Base-by-base conservation (phyloP, 2,329 filamentous ascomycete genomes). In the Tolypocladium paradoxum region DNA sequence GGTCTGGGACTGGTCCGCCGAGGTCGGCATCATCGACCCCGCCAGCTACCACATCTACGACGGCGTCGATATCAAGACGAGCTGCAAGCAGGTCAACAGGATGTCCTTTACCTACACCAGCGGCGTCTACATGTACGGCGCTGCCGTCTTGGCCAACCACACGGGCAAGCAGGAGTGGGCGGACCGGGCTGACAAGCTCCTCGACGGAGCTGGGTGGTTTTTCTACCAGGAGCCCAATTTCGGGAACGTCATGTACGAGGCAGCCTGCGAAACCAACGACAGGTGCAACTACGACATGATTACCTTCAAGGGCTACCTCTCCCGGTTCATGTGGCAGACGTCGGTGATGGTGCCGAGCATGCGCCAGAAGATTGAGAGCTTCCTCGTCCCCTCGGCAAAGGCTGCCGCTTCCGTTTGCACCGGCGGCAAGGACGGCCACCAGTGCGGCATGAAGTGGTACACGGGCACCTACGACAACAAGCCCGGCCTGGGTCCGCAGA, bases 291-390 rank as follows among this genome's bases (percentile, higher is more conserved):
- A 69, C 49, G 84, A 87, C 66, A 82, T 84, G 74, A 77, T 76
- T 60, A 81, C 79, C 9, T 86, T 84, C 76, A 89, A 88, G 69
- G 83, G 76, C 45, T 85, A 83, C 64, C 73, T 86, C 33, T 73
- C 82, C 29, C 80, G 83, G 52, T 85, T 83, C 70, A 78, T 85
- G 71, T 84, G 77, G 69, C 73, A 77, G 47, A 75, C 81, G 4
- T 73, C 79, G 35, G 64, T 76, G 50, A 73, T 84, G 68, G 73
- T 82, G 54, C 80, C 83, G 11, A 75, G 74, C 22, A 76, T 83
- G 22, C 67, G 69, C 3, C 52, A 67, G 4, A 68, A 71, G 5
- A 73, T 86, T 48, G 68, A 73, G 49, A 63, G 65, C 2, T 67
- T 78, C 47, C 73, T 87, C 43, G 64, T 69, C 6, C 64, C 75